Evolutionary conservation across 805 yeast genomes (phyloP), one percentile per base, ranked within the genome.

Genomic region (Kluyveromyces nonfermentans): DNA sequence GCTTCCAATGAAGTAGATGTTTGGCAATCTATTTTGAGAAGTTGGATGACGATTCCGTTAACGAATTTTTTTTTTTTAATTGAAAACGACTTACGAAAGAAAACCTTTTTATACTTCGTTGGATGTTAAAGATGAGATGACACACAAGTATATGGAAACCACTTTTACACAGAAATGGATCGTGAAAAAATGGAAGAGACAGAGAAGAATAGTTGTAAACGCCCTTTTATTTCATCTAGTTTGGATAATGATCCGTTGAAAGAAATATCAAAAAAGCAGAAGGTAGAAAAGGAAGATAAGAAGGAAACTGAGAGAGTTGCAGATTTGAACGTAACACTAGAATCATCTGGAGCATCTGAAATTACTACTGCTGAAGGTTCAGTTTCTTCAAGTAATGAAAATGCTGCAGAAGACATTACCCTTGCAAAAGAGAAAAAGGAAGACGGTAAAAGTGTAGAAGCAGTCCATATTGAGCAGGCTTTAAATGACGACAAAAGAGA

Each of bases 401-500:
- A 4, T 18, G 4, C 35, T 15, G 9, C 35, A 10, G 17, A 33
- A 33, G 7, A 47, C 17, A 44, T 36, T 5, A 22, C 4, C 30
- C 22, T 12, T 14, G 28, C 16, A 31, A 39, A 42, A 20, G 49
- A 30, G 44, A 17, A 18, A 20, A 15, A 12, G 42, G 21, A 30
- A 40, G 42, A 34, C 16, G 31, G n/a, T 43, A 18, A 31, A 33
- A 32, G 35, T 15, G 34, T 32, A 20, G 41, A 45, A 10, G 46
- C 19, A 39, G 12, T 10, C 12, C 30, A 6, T 25, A 10, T 14
- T 14, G 7, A 25, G 12, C 7, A 25, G 12, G 30, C 30, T 25
- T 14, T 14, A 25, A 50, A 47, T 46, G 42, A 43, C n/a, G 61
- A 52, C 41, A 56, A 58, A 17, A 49, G 46, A 14, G 41, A 47